Percentiles rank a stretch among this genome's conserved stretches.
Evolutionary conservation across 345 rosid species (phyloP).

Genomic region (Syzygium aromaticum): DNA sequence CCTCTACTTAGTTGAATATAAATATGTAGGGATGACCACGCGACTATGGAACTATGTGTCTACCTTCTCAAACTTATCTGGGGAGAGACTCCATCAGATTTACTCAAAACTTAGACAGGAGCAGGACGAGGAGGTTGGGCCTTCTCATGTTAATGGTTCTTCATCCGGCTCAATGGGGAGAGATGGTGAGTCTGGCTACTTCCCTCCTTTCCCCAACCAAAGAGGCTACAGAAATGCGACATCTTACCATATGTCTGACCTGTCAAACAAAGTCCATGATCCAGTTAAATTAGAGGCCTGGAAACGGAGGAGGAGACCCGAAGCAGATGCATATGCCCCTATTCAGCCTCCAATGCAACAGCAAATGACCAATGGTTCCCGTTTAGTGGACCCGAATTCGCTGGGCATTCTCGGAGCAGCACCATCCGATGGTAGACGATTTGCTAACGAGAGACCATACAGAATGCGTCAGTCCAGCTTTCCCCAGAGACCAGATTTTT

Average conservation of each 20-base stretch:
- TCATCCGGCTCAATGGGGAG: conserved; percentile 4
- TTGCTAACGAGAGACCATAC: conserved; percentile 40
- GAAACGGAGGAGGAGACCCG: conserved; percentile 80
- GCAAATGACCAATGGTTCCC: conserved; percentile 26
- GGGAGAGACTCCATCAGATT: conserved; percentile 80
- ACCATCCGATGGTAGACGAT: conserved; percentile 54
- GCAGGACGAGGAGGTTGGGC: conserved; percentile 66
- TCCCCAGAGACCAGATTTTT: conserved; percentile 48
- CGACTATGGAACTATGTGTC: conserved; percentile 97
- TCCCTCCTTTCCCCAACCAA: conserved; percentile 35
- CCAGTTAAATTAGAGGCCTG: conserved; percentile 77
- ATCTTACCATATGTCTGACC: conserved; percentile 38
- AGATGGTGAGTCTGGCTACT: conserved; percentile 30
- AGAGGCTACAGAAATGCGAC: conserved; percentile 40
- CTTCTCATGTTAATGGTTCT: conserved; percentile 60
- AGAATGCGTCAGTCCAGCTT: conserved; percentile 58
- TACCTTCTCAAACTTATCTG: conserved; percentile 84
- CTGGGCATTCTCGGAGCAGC: conserved; percentile 94
- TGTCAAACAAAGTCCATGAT: conserved; percentile 52
- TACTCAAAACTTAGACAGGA: conserved; percentile 86
- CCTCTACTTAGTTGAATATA: not conserved
- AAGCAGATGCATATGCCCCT: conserved; percentile 29
- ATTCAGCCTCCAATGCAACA: conserved; percentile 39
- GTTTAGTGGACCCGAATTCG: conserved; percentile 54
- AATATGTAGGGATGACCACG: conserved; percentile 61